Evolutionary conservation across 148 eudicot genomes (phyloP).

Genomic region (Polygonum maritimum): DNA sequence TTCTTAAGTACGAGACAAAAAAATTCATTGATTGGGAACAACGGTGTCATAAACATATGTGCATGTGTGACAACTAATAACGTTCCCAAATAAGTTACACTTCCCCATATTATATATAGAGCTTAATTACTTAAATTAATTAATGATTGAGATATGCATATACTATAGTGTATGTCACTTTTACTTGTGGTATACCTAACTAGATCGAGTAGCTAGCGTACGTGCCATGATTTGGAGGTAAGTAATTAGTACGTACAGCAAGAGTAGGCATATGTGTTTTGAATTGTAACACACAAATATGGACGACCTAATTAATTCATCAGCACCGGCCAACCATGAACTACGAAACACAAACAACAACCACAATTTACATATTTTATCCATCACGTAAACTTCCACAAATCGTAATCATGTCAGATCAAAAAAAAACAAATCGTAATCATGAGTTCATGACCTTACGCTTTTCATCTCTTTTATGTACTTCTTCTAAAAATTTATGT

Average conservation of each 20-base stretch:
- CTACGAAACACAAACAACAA: background rate
- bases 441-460: background rate
- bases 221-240: background rate
- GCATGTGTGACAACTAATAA: too few relatives aligned
- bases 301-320: background rate
- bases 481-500: too few relatives aligned
- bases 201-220: background rate
- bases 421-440: background rate
- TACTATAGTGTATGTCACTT: too few relatives aligned
- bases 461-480: background rate
- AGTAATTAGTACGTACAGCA: background rate
- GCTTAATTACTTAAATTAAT: too few relatives aligned
- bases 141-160: too few relatives aligned
- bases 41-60: too few relatives aligned
- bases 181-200: too few relatives aligned
- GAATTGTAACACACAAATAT: background rate
- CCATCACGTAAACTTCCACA: background rate
- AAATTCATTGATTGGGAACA: too few relatives aligned
- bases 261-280: background rate
- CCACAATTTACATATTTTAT: background rate
- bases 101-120: too few relatives aligned
- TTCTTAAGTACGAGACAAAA: too few relatives aligned
- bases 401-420: background rate
- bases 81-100: too few relatives aligned
- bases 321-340: background rate